phyloP scores from a whole-genome alignment of 192 early-diverging fungal species.

The Spizellomyces sp. region DNA sequence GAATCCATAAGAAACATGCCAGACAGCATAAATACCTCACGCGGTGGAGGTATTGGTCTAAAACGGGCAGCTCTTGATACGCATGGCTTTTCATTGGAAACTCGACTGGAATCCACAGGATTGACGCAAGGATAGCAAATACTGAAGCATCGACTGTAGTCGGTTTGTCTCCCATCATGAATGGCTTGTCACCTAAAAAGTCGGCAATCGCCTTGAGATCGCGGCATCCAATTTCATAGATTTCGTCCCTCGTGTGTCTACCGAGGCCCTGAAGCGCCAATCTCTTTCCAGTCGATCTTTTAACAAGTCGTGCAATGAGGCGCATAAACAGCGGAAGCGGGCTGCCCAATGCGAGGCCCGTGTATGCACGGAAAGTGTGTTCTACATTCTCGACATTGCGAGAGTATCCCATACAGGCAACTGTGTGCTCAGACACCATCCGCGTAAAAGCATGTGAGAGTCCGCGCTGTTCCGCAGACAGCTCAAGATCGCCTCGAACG shows the following conservation, averaged over 20 bases:
- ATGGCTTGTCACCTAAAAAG: conserved; percentile 37
- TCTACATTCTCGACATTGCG: conserved; percentile 38
- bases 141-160: conserved; percentile 36
- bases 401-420: conserved; percentile 38
- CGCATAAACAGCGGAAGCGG: conserved; percentile 9
- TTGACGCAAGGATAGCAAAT: conserved; percentile 35
- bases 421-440: conserved; percentile 35
- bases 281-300: conserved; percentile 12
- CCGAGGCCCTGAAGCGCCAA: conserved; percentile 30
- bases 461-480: conserved; percentile 12
- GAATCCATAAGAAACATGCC: not conserved
- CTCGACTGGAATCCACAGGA: conserved; percentile 36
- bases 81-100: conserved; percentile 33
- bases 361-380: conserved; percentile 32
- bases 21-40: conserved; percentile 15
- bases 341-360: not conserved
- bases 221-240: conserved; percentile 34
- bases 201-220: conserved; percentile 37
- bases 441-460: conserved; percentile 15
- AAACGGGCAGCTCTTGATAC: conserved; percentile 20
- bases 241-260: conserved; percentile 27
- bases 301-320: conserved; percentile 13
- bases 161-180: conserved; percentile 25
- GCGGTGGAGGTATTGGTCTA: conserved; percentile 32
- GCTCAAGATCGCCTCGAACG: conserved; percentile 3